Conservation (phyloP, 768 basidiomycete genomes). For the Naganishia randhawae region DNA sequence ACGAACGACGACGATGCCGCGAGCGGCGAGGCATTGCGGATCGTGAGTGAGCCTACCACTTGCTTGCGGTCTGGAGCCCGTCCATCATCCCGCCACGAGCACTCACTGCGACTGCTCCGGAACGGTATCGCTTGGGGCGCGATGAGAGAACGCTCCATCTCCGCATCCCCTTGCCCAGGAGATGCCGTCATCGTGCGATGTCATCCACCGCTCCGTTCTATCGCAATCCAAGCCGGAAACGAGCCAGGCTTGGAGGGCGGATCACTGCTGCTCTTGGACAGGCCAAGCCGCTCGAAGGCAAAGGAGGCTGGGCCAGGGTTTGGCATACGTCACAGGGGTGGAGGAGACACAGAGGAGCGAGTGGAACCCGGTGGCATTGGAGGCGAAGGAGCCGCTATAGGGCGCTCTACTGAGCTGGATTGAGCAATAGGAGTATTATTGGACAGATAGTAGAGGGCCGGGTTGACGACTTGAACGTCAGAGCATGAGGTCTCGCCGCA, state of each 20-base stretch:
- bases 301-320: not conserved
- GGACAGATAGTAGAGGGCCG: too few species aligned
- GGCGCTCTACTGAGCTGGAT: too few species aligned
- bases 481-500: too few species aligned
- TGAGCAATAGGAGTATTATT: too few species aligned
- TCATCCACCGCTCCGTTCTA: not conserved
- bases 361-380: too few species aligned
- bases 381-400: too few species aligned
- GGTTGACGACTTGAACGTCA: too few species aligned
- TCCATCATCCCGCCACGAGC: not conserved
- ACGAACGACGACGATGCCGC: too few species aligned
- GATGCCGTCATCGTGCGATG: not conserved
- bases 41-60: not conserved
- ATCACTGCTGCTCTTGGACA: not conserved
- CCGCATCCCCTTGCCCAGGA: not conserved
- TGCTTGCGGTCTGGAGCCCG: not conserved
- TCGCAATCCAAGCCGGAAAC: not conserved
- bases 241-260: not conserved
- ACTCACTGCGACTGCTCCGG: not conserved
- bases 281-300: not conserved
- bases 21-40: not conserved
- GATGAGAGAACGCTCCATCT: not conserved
- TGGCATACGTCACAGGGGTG: too few species aligned
- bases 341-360: too few species aligned
- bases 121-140: not conserved